Evolutionary conservation across 495 filamentous ascomycete genomes (phyloP), one percentile per base, ranked within the genome.

Genomic region (Penicillium diatomitis): DNA sequence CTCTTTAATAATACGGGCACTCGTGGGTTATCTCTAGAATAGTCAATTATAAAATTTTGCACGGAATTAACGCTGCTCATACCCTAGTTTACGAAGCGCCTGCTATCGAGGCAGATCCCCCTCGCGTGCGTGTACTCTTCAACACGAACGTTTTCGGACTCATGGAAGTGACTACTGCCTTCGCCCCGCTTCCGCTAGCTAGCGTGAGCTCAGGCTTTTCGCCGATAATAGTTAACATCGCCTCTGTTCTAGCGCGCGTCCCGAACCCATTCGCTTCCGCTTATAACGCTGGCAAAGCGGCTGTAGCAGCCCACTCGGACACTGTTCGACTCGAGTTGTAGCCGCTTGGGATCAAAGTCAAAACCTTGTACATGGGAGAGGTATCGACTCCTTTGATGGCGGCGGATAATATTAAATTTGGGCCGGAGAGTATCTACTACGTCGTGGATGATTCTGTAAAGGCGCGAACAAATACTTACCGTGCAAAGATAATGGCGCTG

Each of bases 1-100:
- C 44, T 46, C n/a, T 46, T 36, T 27, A 46, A 46, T 34, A 46
- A 46, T 46, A 34, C 44, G 12, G 44, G 44, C 44, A 38, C 36
- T 38, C 36, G 36, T 38, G 36, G 36, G 36, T 38, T 38, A 38
- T 38, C 36, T 38, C 36, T 11, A 38, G 36, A 8, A 38, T 38
- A 38, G 4, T 38, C 36, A 11, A 38, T 38, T 4, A 11, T 11
- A 38, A 11, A 11, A 10, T 38, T 38, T 38, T 11, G 36, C 36
- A 38, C 36, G 36, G 36, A 38, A 38, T 38, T 38, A 38, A 38
- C 36, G 36, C 36, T 38, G 36, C 36, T 38, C 36, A 11, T 11
- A 38, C 10, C 20, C 8, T 37, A 46, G 44, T 46, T 33, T 46
- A 46, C 27, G 44, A 46, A 36, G 44, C 44, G 4, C 44, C 44